Percentiles rank a stretch among this genome's conserved stretches.
These are phyloP conservation scores for Candida sp. DNA, from an alignment of 1,139 yeast species.

Conservation along the genomic window DNA sequence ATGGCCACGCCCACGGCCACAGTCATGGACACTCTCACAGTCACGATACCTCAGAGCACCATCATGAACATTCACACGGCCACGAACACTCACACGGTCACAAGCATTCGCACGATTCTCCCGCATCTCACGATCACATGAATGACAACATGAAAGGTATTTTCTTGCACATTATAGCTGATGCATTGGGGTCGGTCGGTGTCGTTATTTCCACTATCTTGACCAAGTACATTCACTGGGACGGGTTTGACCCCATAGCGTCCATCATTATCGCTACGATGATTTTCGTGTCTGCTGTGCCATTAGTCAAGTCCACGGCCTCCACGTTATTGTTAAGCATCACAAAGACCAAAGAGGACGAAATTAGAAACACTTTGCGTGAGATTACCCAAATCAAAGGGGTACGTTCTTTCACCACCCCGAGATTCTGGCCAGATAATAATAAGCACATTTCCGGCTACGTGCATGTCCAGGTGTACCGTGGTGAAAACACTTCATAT, in stretches of 20 bases:
- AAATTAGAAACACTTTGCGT: constrained; percentile 63
- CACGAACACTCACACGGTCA: constrained; percentile 28
- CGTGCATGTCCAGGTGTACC: constrained; percentile 69
- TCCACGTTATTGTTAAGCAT: constrained; percentile 70
- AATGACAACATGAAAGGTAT: constrained; percentile 96
- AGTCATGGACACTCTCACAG: constrained; percentile 41
- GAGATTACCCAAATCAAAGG: constrained; percentile 78
- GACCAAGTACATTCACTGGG: constrained; percentile 59
- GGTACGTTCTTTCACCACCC: constrained; percentile 83
- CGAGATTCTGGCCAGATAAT: constrained; percentile 87
- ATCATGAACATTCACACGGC: constrained; percentile 18
- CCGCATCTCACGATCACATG: constrained; percentile 26
- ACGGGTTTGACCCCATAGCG: constrained; percentile 90
- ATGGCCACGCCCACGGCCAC: constrained; percentile 56
- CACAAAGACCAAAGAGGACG: constrained; percentile 55
- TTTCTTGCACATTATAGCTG: constrained; percentile 91
- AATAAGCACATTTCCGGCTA: constrained; percentile 51
- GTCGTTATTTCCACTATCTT: constrained; percentile 86
- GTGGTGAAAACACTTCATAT: constrained; percentile 68
- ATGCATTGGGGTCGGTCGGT: constrained; percentile 95
- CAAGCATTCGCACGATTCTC: constrained; percentile 16
- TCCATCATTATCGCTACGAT: constrained; percentile 85
- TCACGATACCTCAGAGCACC: constrained; percentile 19
- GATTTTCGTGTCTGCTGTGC: constrained; percentile 82
- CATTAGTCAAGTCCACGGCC: constrained; percentile 83